A percentile compares a stretch with the other conserved stretches of the same genome.
phyloP scores from a whole-genome alignment of 345 rosid species.

The Salix exigua region DNA sequence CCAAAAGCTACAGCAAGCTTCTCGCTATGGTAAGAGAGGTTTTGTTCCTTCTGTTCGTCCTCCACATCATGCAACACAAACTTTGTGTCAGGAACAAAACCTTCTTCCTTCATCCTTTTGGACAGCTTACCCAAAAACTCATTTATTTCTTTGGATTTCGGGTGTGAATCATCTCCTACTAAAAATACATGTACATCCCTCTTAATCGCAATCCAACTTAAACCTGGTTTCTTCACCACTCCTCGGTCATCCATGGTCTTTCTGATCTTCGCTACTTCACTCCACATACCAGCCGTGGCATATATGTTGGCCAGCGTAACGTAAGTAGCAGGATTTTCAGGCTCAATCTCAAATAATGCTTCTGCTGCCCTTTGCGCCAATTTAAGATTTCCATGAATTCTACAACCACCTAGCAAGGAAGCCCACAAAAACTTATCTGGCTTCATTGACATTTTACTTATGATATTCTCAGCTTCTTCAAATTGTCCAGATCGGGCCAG shows the following conservation, averaged over 20 bases:
- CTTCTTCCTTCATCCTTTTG: slow-evolving; percentile 71
- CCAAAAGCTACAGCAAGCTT: slow-evolving; percentile 90
- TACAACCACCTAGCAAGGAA: slow-evolving; percentile 80
- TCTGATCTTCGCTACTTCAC: slow-evolving; percentile 61
- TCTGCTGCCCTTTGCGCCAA: slow-evolving; percentile 69
- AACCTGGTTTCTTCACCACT: slow-evolving; percentile 67
- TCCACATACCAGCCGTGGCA: slow-evolving; percentile 69
- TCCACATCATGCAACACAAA: slow-evolving; percentile 84
- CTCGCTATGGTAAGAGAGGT: slow-evolving; percentile 80
- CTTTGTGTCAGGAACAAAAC: slow-evolving; percentile 68
- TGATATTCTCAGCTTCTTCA: slow-evolving; percentile 48
- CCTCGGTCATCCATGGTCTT: slow-evolving; percentile 56
- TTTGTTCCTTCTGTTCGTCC: slow-evolving; percentile 87
- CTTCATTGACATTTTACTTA: slow-evolving; percentile 61
- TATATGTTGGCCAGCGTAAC: slow-evolving; percentile 87
- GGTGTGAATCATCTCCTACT: slow-evolving; percentile 72
- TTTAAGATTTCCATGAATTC: slow-evolving; percentile 67
- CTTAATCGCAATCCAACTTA: slow-evolving; percentile 76
- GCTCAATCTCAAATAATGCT: slow-evolving; percentile 75
- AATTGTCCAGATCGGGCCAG: slow-evolving; percentile 72
- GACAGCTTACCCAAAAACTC: slow-evolving; percentile 52
- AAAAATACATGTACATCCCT: slow-evolving; percentile 61
- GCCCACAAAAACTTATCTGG: slow-evolving; percentile 89
- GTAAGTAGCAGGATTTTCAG: slow-evolving; percentile 82
- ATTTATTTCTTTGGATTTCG: slow-evolving; percentile 51